Percentiles rank a stretch among this genome's conserved stretches.
Evolutionary conservation across 2,329 filamentous ascomycete genomes (phyloP).

Genomic region (Exophiala sp.): DNA sequence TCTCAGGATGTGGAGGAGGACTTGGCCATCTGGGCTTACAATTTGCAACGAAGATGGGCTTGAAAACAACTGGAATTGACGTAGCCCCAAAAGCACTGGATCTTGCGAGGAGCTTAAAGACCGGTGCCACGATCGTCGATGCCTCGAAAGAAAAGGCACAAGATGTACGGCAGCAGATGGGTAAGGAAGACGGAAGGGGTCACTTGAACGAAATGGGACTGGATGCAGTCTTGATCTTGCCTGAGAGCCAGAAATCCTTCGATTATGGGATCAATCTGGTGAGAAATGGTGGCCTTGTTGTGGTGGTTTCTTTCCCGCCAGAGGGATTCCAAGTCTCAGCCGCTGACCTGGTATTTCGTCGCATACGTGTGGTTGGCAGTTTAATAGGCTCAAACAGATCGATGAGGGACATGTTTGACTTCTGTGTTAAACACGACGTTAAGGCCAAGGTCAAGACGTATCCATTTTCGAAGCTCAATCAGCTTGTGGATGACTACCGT

Average conservation of each 20-base stretch:
- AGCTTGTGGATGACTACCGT: conserved; percentile 20
- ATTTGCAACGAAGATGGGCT: conserved; percentile 35
- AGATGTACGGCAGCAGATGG: conserved; percentile 31
- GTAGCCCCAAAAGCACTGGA: conserved; percentile 32
- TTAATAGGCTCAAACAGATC: conserved; percentile 45
- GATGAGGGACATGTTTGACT: conserved; percentile 63
- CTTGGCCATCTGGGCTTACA: conserved; percentile 31
- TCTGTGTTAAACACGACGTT: conserved; percentile 34
- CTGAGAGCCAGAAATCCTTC: conserved; percentile 39
- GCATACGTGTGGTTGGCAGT: conserved; percentile 39
- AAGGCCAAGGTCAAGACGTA: conserved; percentile 10
- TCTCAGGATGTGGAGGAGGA: conserved; percentile 33
- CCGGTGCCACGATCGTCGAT: conserved; percentile 45
- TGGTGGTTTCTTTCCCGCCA: conserved; percentile 32
- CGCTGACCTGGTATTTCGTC: conserved; percentile 31
- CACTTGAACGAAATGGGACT: conserved; percentile 40
- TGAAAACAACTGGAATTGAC: neutral
- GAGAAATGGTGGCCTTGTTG: conserved; percentile 32
- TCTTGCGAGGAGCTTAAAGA: conserved; percentile 61
- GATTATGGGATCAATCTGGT: conserved; percentile 32
- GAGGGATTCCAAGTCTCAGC: conserved; percentile 10
- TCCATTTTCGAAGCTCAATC: conserved; percentile 18
- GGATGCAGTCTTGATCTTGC: conserved; percentile 44
- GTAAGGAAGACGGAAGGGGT: conserved; percentile 15
- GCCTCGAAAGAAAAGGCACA: conserved; percentile 34